These are phyloP conservation scores for Trichoderma citrinoviride DNA, from an alignment of 2,329 filamentous ascomycete genomes.

Conservation along the genomic window DNA sequence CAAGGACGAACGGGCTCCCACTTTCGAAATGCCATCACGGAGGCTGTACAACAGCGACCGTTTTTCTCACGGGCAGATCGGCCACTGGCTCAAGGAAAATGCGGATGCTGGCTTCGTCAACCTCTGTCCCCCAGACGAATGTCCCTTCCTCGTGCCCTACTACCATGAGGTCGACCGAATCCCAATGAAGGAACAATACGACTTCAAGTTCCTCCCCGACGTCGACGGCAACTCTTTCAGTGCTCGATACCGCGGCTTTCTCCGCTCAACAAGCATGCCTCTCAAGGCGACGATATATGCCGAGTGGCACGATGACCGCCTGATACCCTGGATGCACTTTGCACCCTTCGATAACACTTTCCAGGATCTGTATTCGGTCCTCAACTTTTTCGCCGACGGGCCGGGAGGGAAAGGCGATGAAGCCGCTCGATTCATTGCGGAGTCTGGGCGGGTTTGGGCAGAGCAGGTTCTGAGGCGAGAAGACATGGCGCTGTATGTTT, in stretches of 20 bases:
- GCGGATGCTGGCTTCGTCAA: constrained; percentile 46
- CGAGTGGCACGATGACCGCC: constrained; percentile 71
- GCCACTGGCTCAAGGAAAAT: constrained; percentile 41
- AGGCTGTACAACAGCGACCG: constrained; percentile 44
- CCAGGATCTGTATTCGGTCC: constrained; percentile 61
- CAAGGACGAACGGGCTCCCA: constrained; percentile 39
- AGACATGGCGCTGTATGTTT: constrained; percentile 66
- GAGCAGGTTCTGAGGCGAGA: constrained; percentile 57
- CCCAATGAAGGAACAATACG: constrained; percentile 49
- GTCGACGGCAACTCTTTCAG: constrained; percentile 68
- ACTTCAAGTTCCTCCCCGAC: constrained; percentile 66
- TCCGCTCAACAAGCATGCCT: constrained; percentile 62
- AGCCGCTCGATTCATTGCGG: constrained; percentile 59
- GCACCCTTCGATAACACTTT: constrained; percentile 68
- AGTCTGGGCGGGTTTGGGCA: constrained; percentile 59
- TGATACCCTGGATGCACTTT: constrained; percentile 70
- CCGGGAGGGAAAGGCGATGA: constrained; percentile 44
- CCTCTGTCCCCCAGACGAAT: constrained; percentile 40
- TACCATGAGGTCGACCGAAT: constrained; percentile 35
- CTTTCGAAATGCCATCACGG: constrained; percentile 48
- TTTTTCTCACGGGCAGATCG: constrained; percentile 36
- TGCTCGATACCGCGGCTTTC: constrained; percentile 61
- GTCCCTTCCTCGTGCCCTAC: constrained; percentile 41
- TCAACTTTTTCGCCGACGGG: constrained; percentile 64
- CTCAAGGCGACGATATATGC: constrained; percentile 71